Evolutionary conservation across 306 rosid genomes (phyloP), one percentile per base, ranked within the genome.

Genomic region (Vachellia pachyceras): DNA sequence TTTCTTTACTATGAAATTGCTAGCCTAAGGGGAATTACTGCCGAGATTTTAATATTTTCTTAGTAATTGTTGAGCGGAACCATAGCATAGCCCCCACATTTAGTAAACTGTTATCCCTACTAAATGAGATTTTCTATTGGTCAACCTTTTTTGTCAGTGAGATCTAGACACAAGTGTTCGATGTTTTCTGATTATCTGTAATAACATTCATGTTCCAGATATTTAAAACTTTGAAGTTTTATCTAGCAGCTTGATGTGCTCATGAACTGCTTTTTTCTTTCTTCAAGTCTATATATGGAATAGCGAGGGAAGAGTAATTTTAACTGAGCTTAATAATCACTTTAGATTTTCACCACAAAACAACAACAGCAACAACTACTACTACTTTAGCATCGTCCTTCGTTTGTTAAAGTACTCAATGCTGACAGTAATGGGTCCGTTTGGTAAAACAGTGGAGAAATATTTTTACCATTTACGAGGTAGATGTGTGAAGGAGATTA

Each of bases 191-290:
- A 33, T 76, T 65, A 37, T 72, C 45, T 49, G 33, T 33, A 68
- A 25, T 75, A 77, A 20, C 11, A 17, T 68, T 77, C 40, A 46
- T 55, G 73, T 72, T 76, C n/a, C 58, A 29, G 22, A 55, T 9
- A 50, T 41, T 18, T 17, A 1, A 18, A 79, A 66, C 57, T 7
- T 49, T 36, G 35, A 69, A 42, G 35, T 50, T 76, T 55, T 55
- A 65, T 50, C 0, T 13, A 73, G 18, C 54, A 42, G 58, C 44
- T 39, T 64, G 40, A 25, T 61, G 65, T 69, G 78, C 46, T 61
- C 20, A 11, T 60, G 35, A 40, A 9, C 81, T 75, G 46, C 23
- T 37, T 52, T 20, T 52, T 76, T 75, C 23, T 41, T 60, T 58
- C 7, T 54, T 69, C n/a, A 15, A 61, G n/a, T 58, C 22, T 41